Percentiles rank a stretch among this genome's conserved stretches.
These are phyloP conservation scores for Teratosphaeria gauchensis DNA, from an alignment of 2,329 filamentous ascomycete genomes.

Conservation along the genomic window DNA sequence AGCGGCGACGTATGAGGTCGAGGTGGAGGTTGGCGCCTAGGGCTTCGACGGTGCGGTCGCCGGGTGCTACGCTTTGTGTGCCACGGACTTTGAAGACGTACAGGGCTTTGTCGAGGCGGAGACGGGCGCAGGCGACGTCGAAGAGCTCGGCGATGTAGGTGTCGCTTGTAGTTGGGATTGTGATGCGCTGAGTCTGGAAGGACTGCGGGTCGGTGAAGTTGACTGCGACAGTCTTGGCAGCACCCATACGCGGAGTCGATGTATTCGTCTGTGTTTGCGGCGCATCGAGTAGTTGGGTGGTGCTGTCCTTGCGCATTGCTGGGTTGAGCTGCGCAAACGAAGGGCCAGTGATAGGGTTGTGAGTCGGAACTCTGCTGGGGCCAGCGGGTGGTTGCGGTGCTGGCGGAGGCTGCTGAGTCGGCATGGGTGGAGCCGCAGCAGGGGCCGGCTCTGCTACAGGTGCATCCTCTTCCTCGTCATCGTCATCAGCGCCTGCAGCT, in stretches of 20 bases:
- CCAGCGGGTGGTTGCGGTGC: slow-evolving; percentile 20
- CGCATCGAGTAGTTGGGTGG: slow-evolving; percentile 32
- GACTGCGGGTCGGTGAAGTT: slow-evolving; percentile 59
- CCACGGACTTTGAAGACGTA: slow-evolving; percentile 70
- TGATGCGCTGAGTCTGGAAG: slow-evolving; percentile 60
- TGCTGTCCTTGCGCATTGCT: slow-evolving; percentile 32
- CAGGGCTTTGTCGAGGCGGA: slow-evolving; percentile 67
- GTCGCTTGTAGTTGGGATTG: slow-evolving; percentile 67
- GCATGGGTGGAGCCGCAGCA: neutral
- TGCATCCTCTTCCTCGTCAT: slow-evolving; percentile 52
- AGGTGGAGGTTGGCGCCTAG: slow-evolving; percentile 66
- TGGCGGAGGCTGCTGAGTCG: slow-evolving; percentile 16
- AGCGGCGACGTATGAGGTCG: slow-evolving; percentile 65
- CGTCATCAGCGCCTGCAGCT: slow-evolving; percentile 57
- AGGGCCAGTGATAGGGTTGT: slow-evolving; percentile 43
- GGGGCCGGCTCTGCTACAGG: neutral
- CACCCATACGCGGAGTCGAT: slow-evolving; percentile 38
- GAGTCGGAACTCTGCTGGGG: slow-evolving; percentile 30
- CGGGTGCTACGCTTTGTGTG: slow-evolving; percentile 63
- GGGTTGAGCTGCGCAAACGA: slow-evolving; percentile 33
- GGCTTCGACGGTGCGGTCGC: slow-evolving; percentile 69
- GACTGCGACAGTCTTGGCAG: slow-evolving; percentile 48
- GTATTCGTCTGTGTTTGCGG: slow-evolving; percentile 34
- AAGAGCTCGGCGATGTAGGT: slow-evolving; percentile 77
- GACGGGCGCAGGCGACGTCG: slow-evolving; percentile 65